These are phyloP conservation scores for Tylopilus felleus DNA, from an alignment of 768 basidiomycete genomes.

Conservation along the genomic window DNA sequence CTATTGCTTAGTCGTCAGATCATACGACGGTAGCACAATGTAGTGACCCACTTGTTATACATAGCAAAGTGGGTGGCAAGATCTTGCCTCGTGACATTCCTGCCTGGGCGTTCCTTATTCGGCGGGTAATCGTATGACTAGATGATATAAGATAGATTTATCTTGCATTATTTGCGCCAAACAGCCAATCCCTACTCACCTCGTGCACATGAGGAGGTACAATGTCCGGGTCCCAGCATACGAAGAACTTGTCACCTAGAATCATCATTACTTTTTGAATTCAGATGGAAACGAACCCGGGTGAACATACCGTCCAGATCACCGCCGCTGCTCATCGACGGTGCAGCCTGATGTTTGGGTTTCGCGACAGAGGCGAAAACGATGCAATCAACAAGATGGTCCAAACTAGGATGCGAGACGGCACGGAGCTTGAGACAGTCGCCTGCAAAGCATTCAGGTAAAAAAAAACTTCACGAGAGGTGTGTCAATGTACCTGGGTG, in stretches of 20 bases:
- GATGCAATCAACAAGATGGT: constrained; percentile 63
- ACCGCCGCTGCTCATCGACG: constrained; percentile 69
- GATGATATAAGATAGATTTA: neutral
- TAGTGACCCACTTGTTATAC: constrained; percentile 53
- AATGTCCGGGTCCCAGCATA: constrained; percentile 66
- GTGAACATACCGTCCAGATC: constrained; percentile 50
- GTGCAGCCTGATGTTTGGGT: constrained; percentile 58
- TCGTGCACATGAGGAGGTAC: constrained; percentile 54
- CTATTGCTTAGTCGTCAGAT: constrained; percentile 30
- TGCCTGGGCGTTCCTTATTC: constrained; percentile 50
- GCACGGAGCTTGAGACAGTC: constrained; percentile 66
- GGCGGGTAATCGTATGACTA: constrained; percentile 69
- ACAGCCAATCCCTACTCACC: constrained; percentile 30
- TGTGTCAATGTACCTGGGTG: constrained; percentile 48
- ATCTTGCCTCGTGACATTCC: constrained; percentile 49
- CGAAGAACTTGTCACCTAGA: constrained; percentile 61
- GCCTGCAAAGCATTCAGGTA: constrained; percentile 32
- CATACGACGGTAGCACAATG: neutral
- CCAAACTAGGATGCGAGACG: constrained; percentile 44
- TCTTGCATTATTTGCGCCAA: neutral
- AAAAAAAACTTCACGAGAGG: neutral
- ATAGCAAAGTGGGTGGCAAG: constrained; percentile 64
- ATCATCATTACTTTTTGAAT: neutral
- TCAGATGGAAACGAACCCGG: neutral
- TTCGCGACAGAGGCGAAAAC: constrained; percentile 60